These are phyloP conservation scores for Xylariales sp. DNA, from an alignment of 2,329 filamentous ascomycete genomes.

Conservation along the genomic window DNA sequence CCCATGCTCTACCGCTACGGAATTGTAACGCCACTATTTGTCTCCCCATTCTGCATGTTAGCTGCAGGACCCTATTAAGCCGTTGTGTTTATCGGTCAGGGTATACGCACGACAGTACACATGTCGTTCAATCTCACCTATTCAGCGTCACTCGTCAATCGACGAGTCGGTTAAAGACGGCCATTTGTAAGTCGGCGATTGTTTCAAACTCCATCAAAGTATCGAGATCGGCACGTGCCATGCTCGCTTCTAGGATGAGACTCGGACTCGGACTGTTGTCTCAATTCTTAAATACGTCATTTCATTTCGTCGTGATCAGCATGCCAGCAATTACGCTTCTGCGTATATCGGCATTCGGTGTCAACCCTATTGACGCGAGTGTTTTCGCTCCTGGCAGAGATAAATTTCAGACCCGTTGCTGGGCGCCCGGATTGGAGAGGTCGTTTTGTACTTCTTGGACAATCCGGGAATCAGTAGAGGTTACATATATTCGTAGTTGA, in stretches of 20 bases:
- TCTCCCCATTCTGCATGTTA: conserved; percentile 27
- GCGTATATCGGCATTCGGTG: conserved; percentile 62
- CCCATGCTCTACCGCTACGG: conserved; percentile 1
- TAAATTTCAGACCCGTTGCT: conserved; percentile 62
- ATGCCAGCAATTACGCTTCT: conserved; percentile 49
- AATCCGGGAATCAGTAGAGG: conserved; percentile 70
- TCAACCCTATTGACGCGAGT: conserved; percentile 60
- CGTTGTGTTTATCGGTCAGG: conserved; percentile 9
- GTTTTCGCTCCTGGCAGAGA: conserved; percentile 70
- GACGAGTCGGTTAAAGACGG: background rate
- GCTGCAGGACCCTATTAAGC: conserved; percentile 21
- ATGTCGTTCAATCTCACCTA: conserved; percentile 2
- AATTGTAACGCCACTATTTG: conserved; percentile 6
- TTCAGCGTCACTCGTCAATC: background rate
- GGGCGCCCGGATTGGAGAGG: conserved; percentile 66
- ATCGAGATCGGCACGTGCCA: conserved; percentile 1
- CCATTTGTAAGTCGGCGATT: conserved; percentile 8
- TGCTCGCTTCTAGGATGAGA: background rate
- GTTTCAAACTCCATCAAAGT: background rate
- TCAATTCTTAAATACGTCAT: background rate
- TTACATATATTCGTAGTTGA: conserved; percentile 55
- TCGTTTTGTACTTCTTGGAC: conserved; percentile 65
- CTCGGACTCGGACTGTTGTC: background rate
- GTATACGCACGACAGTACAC: background rate
- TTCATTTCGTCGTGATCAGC: conserved; percentile 17